Evolutionary conservation across 1,139 yeast genomes (phyloP), one percentile per base, ranked within the genome.

Genomic region (Protomyces lactucae-debilis): DNA sequence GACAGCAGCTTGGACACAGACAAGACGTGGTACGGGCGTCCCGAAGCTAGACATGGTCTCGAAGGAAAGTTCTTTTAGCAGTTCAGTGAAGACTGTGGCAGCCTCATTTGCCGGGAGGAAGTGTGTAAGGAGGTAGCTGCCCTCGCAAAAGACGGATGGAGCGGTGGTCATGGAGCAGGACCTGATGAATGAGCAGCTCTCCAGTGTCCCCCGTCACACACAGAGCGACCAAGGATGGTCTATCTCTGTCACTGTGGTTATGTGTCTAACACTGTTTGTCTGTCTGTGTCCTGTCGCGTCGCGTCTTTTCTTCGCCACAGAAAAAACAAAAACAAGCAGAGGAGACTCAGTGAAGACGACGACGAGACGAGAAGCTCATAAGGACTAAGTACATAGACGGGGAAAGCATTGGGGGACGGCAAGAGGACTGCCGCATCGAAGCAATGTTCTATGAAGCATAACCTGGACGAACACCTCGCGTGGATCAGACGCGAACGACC

Each of bases 1-100:
- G 37, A 37, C 32, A 12, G 59, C 66, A 39, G 68, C 68, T 56
- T 69, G 70, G n/a, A 68, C 66, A 40, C 67, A 63, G 5, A 69
- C 68, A 10, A 69, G 63, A 10, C 71, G 63, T 12, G 71, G 71
- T 1, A 67, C 70, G 3, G 53, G 55, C 4, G 70, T 69, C 43
- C 71, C 71, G 43, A 60, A 61, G 55, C 69, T 70, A 40, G 25
- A 25, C 68, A 68, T 67, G 2, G 51, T 45, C 12, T 37, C n/a
- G 69, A 70, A 68, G 8, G 46, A 21, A 21, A 65, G 53, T 28
- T 65, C 66, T 46, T 56, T 54, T 25, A 43, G 18, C 32, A 63
- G 40, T 18, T 16, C 12, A 2, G 14, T 35, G 35, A 37, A 16
- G 45, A 36, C 32, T 9, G 32, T 54, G 2, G 36, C 32, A 9